Conservation (phyloP, 202 grass and related monocot genomes). For the Schoenoplectus tabernaemontani region DNA sequence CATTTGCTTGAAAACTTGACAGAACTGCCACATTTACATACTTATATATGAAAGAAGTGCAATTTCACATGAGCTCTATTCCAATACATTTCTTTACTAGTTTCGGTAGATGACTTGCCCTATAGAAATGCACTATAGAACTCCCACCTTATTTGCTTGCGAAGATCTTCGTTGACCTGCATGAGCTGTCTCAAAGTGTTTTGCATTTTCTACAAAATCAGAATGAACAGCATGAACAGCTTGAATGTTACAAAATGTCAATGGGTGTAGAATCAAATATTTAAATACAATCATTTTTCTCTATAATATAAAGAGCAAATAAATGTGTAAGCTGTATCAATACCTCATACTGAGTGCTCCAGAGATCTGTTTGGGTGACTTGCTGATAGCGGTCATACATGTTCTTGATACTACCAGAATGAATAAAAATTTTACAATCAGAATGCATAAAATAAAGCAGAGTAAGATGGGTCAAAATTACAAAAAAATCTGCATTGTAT, state of each 20-base stretch:
- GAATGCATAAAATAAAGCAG: background rate
- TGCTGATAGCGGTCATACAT: slow-evolving; percentile 92
- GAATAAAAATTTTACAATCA: background rate
- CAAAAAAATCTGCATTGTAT: background rate
- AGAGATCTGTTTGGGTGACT: slow-evolving; percentile 53
- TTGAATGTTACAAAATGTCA: background rate
- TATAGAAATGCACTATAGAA: too few species aligned
- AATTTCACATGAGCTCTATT: background rate
- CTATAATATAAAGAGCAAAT: background rate
- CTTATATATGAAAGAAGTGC: background rate
- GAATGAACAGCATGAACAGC: background rate
- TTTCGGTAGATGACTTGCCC: too few species aligned
- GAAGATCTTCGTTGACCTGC: slow-evolving; percentile 84
- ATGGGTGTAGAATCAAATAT: background rate
- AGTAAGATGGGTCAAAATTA: background rate
- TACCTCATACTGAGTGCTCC: slow-evolving; percentile 85
- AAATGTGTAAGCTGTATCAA: background rate
- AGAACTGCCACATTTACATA: background rate
- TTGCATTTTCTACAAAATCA: slow-evolving; percentile 74
- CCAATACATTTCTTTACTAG: too few species aligned
- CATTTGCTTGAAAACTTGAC: background rate
- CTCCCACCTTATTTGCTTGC: slow-evolving; percentile 67
- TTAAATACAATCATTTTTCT: background rate
- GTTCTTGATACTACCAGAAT: slow-evolving; percentile 52
- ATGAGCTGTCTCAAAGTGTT: slow-evolving; percentile 80